Evolutionary conservation across 352 stramenopile species (phyloP), one percentile per base, ranked within the genome.

Genomic region (Globisporangium viniferum): DNA sequence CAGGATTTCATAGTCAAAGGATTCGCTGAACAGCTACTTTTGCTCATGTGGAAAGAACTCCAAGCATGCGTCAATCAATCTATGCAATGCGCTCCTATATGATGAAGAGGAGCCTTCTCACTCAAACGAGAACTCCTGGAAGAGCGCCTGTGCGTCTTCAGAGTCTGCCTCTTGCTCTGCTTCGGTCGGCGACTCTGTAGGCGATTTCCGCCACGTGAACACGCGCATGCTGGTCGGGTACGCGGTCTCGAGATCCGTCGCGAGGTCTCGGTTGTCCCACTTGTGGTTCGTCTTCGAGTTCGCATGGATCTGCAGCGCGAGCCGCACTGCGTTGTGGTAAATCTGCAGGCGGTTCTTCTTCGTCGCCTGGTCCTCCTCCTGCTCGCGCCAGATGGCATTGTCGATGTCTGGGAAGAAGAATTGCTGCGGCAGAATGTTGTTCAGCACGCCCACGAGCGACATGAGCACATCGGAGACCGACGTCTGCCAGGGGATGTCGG

Each of bases 391-490:
- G 14, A 49, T 8, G 7, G 61, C 2, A 27, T 76, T 59, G 14
- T 59, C 69, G 29, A 84, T 76, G 3, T 78, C 69, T 2, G 79
- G 79, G 10, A 89, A 60, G 31, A 80, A 86, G 29, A 88, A 71
- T 14, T 67, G 71, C 29, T 73, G 33, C 7, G 81, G 81, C n/a
- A 80, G 60, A 0, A 88, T 66, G 53, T 89, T 88, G 59, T 84
- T 86, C 27, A 89, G 65, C 7, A 89, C 73, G 1, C 79, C 79
- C 31, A 86, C 78, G 6, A 87, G 64, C 44, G 81, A 86, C 59
- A 76, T 20, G 64, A 89, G 66, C 51, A 89, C 77, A 51, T 89
- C 79, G 4, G 81, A 76, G 9, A 69, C 73, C 5, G 73, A 72
- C 0, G 77, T 88, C 46, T 89, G 81, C 66, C 75, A 86, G 27